Evolutionary conservation across 768 basidiomycete species (phyloP).

Genomic region (Floccularia luteovirens): DNA sequence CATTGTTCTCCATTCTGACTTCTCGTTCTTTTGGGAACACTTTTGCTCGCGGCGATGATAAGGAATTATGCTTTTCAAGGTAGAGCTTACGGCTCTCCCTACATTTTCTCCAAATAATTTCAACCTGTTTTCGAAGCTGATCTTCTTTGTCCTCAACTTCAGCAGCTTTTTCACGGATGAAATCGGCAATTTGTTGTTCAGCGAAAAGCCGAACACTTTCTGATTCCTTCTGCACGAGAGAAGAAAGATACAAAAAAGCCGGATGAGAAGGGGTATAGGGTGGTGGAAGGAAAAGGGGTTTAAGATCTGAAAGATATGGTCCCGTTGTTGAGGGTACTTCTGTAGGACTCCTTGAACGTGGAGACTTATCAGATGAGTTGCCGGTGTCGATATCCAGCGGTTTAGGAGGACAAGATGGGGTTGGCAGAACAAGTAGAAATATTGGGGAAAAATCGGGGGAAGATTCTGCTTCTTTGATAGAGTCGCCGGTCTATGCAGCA

Average conservation of each 20-base stretch:
- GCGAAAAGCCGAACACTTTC: slow-evolving; percentile 44
- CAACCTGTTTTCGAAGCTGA: slow-evolving; percentile 48
- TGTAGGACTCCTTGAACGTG: slow-evolving; percentile 17
- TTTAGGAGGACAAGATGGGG: slow-evolving; percentile 15
- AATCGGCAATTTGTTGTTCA: slow-evolving; percentile 47
- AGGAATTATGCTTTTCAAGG: slow-evolving; percentile 21
- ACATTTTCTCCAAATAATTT: slow-evolving; percentile 56
- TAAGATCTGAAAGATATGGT: slow-evolving; percentile 43
- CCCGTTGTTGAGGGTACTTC: slow-evolving; percentile 17
- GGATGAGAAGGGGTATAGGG: slow-evolving; percentile 74
- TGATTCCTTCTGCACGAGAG: slow-evolving; percentile 48
- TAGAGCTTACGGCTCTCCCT: slow-evolving; percentile 36
- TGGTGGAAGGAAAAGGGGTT: slow-evolving; percentile 63
- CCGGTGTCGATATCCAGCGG: slow-evolving; percentile 16
- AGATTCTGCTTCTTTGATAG: slow-evolving; percentile 24
- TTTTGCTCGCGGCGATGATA: no score
- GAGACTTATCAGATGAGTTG: slow-evolving; percentile 14
- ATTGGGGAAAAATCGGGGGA: slow-evolving; percentile 35
- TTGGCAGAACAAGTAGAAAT: slow-evolving; percentile 40
- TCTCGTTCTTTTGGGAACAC: no score
- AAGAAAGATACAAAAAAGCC: slow-evolving; percentile 57
- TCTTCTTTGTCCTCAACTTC: slow-evolving; percentile 52
- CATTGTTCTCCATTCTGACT: not conserved
- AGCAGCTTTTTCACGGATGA: slow-evolving; percentile 44
- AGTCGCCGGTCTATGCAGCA: slow-evolving; percentile 28